Conservation (phyloP, 2,329 filamentous ascomycete species). For the Pseudomassariella vexata region DNA sequence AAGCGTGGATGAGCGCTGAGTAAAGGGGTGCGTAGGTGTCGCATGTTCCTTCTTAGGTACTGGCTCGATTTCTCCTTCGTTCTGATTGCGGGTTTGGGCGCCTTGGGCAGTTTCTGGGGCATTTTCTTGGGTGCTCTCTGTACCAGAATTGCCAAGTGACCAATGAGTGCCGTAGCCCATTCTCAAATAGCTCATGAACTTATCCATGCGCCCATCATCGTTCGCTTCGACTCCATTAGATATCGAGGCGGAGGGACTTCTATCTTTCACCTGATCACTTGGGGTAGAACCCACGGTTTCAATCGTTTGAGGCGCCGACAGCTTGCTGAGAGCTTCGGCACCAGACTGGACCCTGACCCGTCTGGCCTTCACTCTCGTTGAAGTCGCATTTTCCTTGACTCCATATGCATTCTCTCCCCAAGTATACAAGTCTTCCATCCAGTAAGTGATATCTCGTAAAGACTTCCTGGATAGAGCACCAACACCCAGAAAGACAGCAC, state of each 20-base stretch:
- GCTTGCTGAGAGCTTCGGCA: conserved; percentile 3
- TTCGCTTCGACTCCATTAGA: conserved; percentile 10
- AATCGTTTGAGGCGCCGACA: conserved; percentile 5
- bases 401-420: conserved; percentile 84
- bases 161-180: conserved; percentile 64
- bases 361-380: conserved; percentile 48
- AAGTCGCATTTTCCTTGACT: conserved; percentile 70
- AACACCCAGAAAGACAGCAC: conserved; percentile 78
- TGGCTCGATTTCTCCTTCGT: conserved; percentile 3
- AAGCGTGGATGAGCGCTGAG: conserved; percentile 4
- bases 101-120: conserved; percentile 7
- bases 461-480: conserved; percentile 68
- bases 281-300: too few relatives aligned
- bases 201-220: conserved; percentile 41
- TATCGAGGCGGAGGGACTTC: too few relatives aligned
- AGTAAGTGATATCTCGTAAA: conserved; percentile 67
- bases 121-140: conserved; percentile 9
- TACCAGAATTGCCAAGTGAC: conserved; percentile 35
- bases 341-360: conserved; percentile 26
- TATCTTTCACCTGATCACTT: too few relatives aligned
- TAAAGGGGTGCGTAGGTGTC: neutral
- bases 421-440: conserved; percentile 83
- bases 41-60: neutral
- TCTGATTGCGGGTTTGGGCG: conserved; percentile 7
- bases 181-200: conserved; percentile 59